A percentile compares a stretch with the other conserved stretches of the same genome.
phyloP scores from a whole-genome alignment of 139 green algal species.

The Raphidocelis subcapitata region DNA sequence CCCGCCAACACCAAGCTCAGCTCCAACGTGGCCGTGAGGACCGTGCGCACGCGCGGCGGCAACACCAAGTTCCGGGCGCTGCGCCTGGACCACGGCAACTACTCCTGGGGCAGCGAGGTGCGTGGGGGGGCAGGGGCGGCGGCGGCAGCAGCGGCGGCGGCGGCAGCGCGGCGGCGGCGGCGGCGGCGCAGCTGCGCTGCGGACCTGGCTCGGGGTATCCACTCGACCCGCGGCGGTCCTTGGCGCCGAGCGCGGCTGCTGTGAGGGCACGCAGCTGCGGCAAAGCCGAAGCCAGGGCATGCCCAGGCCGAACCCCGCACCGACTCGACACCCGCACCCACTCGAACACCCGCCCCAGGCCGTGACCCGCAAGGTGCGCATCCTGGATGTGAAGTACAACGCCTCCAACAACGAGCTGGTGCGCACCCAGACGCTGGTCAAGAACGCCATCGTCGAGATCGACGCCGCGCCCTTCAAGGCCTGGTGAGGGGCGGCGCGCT shows the following conservation, averaged over 20 bases:
- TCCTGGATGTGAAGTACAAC: conserved; percentile 98
- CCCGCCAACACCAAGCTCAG: conserved; percentile 96
- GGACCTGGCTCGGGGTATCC: too few species aligned
- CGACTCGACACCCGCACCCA: too few species aligned
- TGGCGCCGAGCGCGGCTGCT: too few species aligned
- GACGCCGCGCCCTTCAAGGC: conserved; percentile 96
- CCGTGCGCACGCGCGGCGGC: conserved; percentile 90
- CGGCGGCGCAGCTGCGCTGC: too few species aligned
- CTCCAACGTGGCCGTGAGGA: conserved; percentile 85
- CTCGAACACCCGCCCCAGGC: conserved; percentile 44
- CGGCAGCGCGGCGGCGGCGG: too few species aligned
- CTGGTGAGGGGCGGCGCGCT: too few species aligned
- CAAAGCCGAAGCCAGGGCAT: too few species aligned
- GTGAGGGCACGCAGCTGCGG: too few species aligned
- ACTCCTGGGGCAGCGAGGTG: conserved; percentile 83
- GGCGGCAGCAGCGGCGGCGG: neutral
- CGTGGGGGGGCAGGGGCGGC: neutral
- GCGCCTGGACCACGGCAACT: conserved; percentile 96
- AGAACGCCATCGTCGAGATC: conserved; percentile 94
- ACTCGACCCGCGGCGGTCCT: too few species aligned
- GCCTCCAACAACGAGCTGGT: conserved; percentile 99
- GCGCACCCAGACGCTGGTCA: conserved; percentile 98
- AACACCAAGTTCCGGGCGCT: conserved; percentile 99
- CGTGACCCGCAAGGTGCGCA: conserved; percentile 91
- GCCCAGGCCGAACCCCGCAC: too few species aligned